Conservation (phyloP, 73 alveolate genomes). For the Paramecium sonneborni region DNA sequence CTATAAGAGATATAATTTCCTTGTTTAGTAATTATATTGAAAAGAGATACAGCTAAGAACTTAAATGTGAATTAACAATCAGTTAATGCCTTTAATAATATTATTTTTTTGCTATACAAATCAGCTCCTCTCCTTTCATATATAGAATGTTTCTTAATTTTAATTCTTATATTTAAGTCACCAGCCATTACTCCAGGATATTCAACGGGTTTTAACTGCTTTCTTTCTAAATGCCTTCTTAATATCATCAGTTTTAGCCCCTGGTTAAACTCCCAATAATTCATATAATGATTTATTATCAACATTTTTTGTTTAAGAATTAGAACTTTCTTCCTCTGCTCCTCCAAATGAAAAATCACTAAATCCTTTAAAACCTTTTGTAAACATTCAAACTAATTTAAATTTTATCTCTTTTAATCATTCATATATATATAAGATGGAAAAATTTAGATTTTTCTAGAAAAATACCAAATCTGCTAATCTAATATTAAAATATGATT, state of each 20-base stretch:
- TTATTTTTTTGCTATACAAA: conserved; percentile 79
- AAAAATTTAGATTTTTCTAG: neutral
- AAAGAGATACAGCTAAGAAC: conserved; percentile 86
- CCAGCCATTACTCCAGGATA: conserved; percentile 96
- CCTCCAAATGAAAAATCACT: conserved; percentile 24
- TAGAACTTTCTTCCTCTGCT: conserved; percentile 67
- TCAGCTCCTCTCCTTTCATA: conserved; percentile 94
- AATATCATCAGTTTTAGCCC: conserved; percentile 85
- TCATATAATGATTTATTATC: conserved; percentile 90
- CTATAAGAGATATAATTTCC: conserved; percentile 86
- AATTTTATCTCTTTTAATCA: neutral
- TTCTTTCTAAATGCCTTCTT: conserved; percentile 89
- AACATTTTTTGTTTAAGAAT: conserved; percentile 65
- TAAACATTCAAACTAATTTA: neutral
- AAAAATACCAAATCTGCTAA: neutral
- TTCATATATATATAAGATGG: neutral
- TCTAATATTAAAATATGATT: neutral
- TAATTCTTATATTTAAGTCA: conserved; percentile 87
- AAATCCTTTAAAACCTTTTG: conserved; percentile 67
- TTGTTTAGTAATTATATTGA: conserved; percentile 73
- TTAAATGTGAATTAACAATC: conserved; percentile 79
- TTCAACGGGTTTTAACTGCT: conserved; percentile 96
- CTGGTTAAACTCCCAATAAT: conserved; percentile 89
- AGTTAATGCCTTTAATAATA: conserved; percentile 86
- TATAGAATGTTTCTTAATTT: conserved; percentile 78